Evolutionary conservation across 148 eudicot species (phyloP).

Genomic region (Heliosperma pusillum): DNA sequence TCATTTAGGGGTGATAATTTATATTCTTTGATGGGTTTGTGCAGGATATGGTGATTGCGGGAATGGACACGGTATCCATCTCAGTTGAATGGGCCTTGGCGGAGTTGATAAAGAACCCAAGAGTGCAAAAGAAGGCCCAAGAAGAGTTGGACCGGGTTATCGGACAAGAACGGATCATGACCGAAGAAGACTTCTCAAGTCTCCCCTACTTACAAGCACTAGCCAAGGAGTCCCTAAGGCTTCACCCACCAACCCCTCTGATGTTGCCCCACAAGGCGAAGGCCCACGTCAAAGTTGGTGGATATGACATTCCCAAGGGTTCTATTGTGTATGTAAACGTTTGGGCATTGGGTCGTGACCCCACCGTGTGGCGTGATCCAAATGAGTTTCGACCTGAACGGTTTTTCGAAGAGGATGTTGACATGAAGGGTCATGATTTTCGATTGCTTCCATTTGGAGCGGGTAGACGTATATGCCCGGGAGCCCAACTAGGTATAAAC

Average conservation of each 20-base stretch:
- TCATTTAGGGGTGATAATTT: neutral
- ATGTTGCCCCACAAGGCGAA: constrained; percentile 79
- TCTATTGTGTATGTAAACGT: constrained; percentile 62
- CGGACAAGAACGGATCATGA: constrained; percentile 61
- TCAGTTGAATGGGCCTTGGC: constrained; percentile 86
- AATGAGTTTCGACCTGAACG: constrained; percentile 66
- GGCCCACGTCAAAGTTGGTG: constrained; percentile 68
- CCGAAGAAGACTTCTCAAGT: constrained; percentile 62
- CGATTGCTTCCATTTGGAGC: constrained; percentile 76
- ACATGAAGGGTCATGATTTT: constrained; percentile 75
- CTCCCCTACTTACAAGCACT: constrained; percentile 70
- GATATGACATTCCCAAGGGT: constrained; percentile 77
- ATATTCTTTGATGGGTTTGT: constrained; percentile 4
- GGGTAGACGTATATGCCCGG: constrained; percentile 75
- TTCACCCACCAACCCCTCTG: constrained; percentile 89
- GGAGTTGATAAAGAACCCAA: constrained; percentile 65
- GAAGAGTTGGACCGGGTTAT: constrained; percentile 71
- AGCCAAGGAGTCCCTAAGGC: constrained; percentile 65
- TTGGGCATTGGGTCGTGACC: constrained; percentile 82
- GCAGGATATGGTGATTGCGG: constrained; percentile 89
- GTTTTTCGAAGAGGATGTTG: constrained; percentile 66
- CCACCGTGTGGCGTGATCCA: constrained; percentile 53
- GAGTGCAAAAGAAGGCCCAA: constrained; percentile 78
- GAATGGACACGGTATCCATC: constrained; percentile 77
- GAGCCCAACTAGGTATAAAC: constrained; percentile 69